Percentiles rank a stretch among this genome's conserved stretches.
Evolutionary conservation across 2,329 filamentous ascomycete genomes (phyloP).

Genomic region (Dothidotthia symphoricarpi): DNA sequence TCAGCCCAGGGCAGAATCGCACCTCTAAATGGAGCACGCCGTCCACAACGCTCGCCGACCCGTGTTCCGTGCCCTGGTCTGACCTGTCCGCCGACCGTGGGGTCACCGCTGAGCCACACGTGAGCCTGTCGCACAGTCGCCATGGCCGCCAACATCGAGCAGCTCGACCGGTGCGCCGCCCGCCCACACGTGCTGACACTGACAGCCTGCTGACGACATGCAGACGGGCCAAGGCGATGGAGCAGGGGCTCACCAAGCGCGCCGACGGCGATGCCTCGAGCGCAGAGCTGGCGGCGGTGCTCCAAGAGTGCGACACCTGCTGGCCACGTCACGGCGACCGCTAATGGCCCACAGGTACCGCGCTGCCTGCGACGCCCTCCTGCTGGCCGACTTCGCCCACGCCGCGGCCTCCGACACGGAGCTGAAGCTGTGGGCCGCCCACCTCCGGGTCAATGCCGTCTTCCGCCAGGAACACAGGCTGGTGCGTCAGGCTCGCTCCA

Average conservation of each 20-base stretch:
- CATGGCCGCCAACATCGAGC: slow-evolving; percentile 50
- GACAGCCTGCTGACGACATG: slow-evolving; percentile 26
- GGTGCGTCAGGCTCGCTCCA: slow-evolving; percentile 12
- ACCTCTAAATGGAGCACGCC: slow-evolving; percentile 59
- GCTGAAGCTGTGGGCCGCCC: slow-evolving; percentile 71
- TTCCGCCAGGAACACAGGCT: slow-evolving; percentile 62
- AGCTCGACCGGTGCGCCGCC: slow-evolving; percentile 56
- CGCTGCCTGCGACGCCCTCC: slow-evolving; percentile 66
- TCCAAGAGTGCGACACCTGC: slow-evolving; percentile 33
- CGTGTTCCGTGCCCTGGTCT: slow-evolving; percentile 56
- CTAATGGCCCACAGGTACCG: slow-evolving; percentile 58
- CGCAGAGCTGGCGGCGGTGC: slow-evolving; percentile 50
- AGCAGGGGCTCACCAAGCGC: slow-evolving; percentile 52
- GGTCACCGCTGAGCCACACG: slow-evolving; percentile 43
- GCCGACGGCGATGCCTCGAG: slow-evolving; percentile 51
- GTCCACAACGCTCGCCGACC: slow-evolving; percentile 46
- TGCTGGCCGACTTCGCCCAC: slow-evolving; percentile 70
- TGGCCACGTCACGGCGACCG: slow-evolving; percentile 5
- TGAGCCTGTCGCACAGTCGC: slow-evolving; percentile 22
- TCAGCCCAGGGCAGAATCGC: slow-evolving; percentile 27
- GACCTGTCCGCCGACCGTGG: slow-evolving; percentile 57
- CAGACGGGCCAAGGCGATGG: slow-evolving; percentile 48
- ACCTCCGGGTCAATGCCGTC: slow-evolving; percentile 72
- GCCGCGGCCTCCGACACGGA: slow-evolving; percentile 66
- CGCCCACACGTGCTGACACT: background rate